Evolutionary conservation across 169 alveolate genomes (phyloP), one percentile per base, ranked within the genome.

Genomic region (Plasmodium fragile): DNA sequence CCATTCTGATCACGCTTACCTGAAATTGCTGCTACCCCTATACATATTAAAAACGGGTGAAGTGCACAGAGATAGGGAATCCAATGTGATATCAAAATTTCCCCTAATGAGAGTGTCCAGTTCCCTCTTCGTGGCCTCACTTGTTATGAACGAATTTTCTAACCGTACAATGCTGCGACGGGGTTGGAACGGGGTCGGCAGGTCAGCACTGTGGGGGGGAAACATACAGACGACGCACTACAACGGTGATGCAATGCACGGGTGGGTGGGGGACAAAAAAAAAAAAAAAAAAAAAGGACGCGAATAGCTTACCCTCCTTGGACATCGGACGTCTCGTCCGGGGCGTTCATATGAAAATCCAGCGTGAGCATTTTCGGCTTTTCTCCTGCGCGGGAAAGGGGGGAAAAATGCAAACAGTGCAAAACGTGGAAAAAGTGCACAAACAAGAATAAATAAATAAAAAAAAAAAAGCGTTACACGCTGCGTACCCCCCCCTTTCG

Each of bases 91-190:
- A n/a, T 85, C 93, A 22, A 85, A 85, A 75, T 73, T 77, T 16
- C 82, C 84, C 28, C 53, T 85, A 16, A 85, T 52, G 5, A 77
- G 78, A 36, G 78, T 85, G 53, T 75, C 93, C 10, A 85, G 75
- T 1, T 53, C 80, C 70, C 85, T 85, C 30, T 85, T 85, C 55
- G 30, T 71, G 59, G 39, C 43, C 30, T 85, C 93, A 85, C 28
- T 75, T 30, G 55, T 39, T n/a, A 85, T 53, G 36, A 85, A 55
- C 16, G 82, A 75, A 18, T 55, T 39, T 49, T 85, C 93, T n/a
- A 79, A 77, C 45, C 87, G 78, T 52, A 85, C 81, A 53, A 85
- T 3, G 34, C 93, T 85, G 55, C 34, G 41, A 59, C 16, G 59
- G 53, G 59, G 59, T 49, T 49, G 39, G 71, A 77, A 52, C 45